Conservation (phyloP, 2,329 filamentous ascomycete species). For the Colletotrichum sp. region DNA sequence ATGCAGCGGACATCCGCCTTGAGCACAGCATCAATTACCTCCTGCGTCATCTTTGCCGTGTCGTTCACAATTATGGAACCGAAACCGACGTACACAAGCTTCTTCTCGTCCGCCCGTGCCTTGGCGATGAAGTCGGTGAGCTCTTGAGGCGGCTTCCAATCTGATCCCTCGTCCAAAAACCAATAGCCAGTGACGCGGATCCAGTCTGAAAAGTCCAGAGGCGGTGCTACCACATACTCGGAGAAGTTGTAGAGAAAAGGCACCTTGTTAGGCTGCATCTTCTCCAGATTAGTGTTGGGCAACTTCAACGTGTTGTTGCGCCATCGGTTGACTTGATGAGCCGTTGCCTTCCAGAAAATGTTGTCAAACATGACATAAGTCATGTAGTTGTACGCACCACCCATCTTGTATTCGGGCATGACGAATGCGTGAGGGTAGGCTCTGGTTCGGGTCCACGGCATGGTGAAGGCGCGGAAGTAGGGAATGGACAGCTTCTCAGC, state of each 20-base stretch:
- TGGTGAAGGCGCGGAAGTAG: conserved; percentile 96
- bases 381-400: conserved; percentile 92
- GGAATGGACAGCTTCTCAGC: conserved; percentile 91
- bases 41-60: conserved; percentile 84
- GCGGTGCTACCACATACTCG: conserved; percentile 89
- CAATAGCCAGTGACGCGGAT: conserved; percentile 97
- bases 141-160: conserved; percentile 76
- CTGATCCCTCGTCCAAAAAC: conserved; percentile 82
- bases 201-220: conserved; percentile 96
- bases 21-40: conserved; percentile 89
- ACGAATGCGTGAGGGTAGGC: conserved; percentile 97
- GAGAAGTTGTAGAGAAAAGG: conserved; percentile 98
- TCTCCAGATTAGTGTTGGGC: conserved; percentile 82
- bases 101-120: conserved; percentile 82
- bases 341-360: conserved; percentile 94
- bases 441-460: conserved; percentile 97
- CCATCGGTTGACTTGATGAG: conserved; percentile 92
- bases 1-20: conserved; percentile 95
- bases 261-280: conserved; percentile 96
- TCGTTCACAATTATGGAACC: conserved; percentile 95
- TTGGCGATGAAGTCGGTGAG: conserved; percentile 83
- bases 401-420: conserved; percentile 91
- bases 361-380: conserved; percentile 97
- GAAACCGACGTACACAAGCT: conserved; percentile 96
- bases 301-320: conserved; percentile 80